Conservation (phyloP, 176 grass and related monocot species). For the Panicum miliaceum region DNA sequence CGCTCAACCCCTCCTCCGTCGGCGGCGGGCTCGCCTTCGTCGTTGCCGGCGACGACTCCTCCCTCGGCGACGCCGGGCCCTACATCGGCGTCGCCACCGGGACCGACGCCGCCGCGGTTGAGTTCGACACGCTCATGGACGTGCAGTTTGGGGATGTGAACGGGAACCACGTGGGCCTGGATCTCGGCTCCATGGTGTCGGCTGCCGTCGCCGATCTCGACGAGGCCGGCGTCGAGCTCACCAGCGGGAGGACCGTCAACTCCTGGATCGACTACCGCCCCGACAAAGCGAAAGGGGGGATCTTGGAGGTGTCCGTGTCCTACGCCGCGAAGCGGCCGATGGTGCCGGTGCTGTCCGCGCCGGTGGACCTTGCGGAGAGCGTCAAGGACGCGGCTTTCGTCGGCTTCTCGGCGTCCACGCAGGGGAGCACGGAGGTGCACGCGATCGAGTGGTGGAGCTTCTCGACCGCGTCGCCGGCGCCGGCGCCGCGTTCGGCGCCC, state of each 20-base stretch:
- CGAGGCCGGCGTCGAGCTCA: conserved; percentile 48
- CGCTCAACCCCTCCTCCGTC: conserved; percentile 71
- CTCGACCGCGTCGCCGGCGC: conserved; percentile 46
- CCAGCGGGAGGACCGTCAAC: conserved; percentile 66
- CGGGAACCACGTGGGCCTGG: conserved; percentile 81
- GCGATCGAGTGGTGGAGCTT: conserved; percentile 96
- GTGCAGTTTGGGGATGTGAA: conserved; percentile 76
- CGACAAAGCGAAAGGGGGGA: background rate
- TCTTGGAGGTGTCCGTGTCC: conserved; percentile 73
- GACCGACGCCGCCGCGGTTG: conserved; percentile 68
- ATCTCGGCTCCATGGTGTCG: conserved; percentile 80
- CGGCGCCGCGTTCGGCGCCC: conserved; percentile 20
- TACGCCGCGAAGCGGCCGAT: conserved; percentile 53
- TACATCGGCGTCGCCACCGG: conserved; percentile 56
- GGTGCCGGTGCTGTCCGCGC: conserved; percentile 53
- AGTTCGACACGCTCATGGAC: conserved; percentile 94
- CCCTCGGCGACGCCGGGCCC: conserved; percentile 62
- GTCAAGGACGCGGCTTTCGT: conserved; percentile 61
- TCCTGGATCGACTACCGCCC: conserved; percentile 74
- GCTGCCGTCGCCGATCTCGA: conserved; percentile 63
- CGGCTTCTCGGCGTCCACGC: conserved; percentile 82
- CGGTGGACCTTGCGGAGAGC: conserved; percentile 50
- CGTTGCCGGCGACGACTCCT: conserved; percentile 46
- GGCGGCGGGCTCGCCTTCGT: conserved; percentile 90
- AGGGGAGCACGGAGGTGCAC: conserved; percentile 95